Evolutionary conservation across 257 asterid genomes (phyloP).

Genomic region (Scutellaria minor): DNA sequence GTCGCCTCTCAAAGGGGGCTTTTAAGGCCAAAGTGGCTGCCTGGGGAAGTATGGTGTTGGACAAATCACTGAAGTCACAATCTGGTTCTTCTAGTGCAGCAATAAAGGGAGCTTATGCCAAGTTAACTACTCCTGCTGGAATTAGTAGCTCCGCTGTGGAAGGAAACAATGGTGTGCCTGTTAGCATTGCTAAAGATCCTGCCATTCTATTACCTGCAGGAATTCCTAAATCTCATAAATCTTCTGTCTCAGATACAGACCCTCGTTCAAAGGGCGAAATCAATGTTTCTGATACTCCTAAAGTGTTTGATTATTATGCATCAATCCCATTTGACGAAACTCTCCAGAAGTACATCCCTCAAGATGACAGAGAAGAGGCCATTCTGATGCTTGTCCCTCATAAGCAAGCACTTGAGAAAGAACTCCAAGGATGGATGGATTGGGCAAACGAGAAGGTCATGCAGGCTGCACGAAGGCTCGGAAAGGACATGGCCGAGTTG

Average conservation of each 20-base stretch:
- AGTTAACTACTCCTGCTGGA: slow-evolving; percentile 38
- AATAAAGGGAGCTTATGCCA: slow-evolving; percentile 48
- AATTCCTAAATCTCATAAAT: slow-evolving; percentile 36
- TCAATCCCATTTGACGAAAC: slow-evolving; percentile 59
- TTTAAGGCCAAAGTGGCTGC: slow-evolving; percentile 71
- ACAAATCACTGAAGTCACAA: slow-evolving; percentile 50
- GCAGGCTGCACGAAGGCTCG: slow-evolving; percentile 73
- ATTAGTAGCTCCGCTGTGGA: slow-evolving; percentile 35
- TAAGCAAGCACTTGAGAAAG: slow-evolving; percentile 51
- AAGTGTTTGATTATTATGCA: slow-evolving; percentile 45
- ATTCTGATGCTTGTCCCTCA: slow-evolving; percentile 49
- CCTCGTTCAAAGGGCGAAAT: slow-evolving; percentile 29
- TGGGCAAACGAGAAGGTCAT: slow-evolving; percentile 80
- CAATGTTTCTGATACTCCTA: slow-evolving; percentile 35
- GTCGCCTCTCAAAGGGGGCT: slow-evolving; percentile 63
- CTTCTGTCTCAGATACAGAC: slow-evolving; percentile 34
- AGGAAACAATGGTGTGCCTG: slow-evolving; percentile 34
- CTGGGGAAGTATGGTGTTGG: slow-evolving; percentile 72
- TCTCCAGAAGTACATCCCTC: slow-evolving; percentile 51
- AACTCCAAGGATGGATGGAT: slow-evolving; percentile 60
- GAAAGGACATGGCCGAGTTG: slow-evolving; percentile 66
- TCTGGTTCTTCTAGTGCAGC: slow-evolving; percentile 49
- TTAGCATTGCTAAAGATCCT: slow-evolving; percentile 39
- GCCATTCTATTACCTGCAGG: slow-evolving; percentile 47
- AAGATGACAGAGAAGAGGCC: slow-evolving; percentile 56